Evolutionary conservation across 306 rosid species (phyloP), one percentile per base, ranked within the genome.

Genomic region (Leucaena leucocephala): DNA sequence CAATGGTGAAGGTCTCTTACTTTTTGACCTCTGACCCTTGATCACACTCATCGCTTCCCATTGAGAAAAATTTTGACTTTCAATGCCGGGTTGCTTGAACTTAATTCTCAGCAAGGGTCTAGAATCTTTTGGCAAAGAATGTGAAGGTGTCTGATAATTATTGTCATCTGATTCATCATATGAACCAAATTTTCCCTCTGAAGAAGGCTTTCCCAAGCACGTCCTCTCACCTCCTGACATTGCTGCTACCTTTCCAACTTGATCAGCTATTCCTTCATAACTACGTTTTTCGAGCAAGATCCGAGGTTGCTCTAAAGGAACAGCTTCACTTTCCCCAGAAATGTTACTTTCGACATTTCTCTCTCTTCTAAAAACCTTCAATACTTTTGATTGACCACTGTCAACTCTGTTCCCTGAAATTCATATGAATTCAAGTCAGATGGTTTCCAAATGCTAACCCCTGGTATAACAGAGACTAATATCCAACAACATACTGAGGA

Each of bases 21-120:
- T 83, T 87, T 94, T 92, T 16, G 98, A 94, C 81, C 97, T 89
- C 75, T 90, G 97, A 40, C 98, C 98, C 84, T 92, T 94, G 74
- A 88, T 82, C n/a, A 82, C 81, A 64, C 81, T 90, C 80, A 81
- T 92, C 71, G 89, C 97, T 83, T 91, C 97, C 40, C 10, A 88
- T 43, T 67, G 86, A 72, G 86, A 45, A 81, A 89, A 86, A 86
- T 71, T 87, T 86, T 87, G 91, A 86, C 78, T 90, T 72, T 87
- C 96, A 22, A 76, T 42, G 75, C 80, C 78, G 34, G 97, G 97
- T 74, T 86, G 92, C 85, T 89, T 89, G 62, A 94, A 88, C 82
- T 94, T 94, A 68, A 94, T 82, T 88, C 80, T 87, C 84, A 94
- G 81, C 64, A 88, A 66, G 55, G 97, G 94, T 80, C 89, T 94